phyloP scores from a whole-genome alignment of 2,329 filamentous ascomycete species.

The Hirsutella thompsonii region DNA sequence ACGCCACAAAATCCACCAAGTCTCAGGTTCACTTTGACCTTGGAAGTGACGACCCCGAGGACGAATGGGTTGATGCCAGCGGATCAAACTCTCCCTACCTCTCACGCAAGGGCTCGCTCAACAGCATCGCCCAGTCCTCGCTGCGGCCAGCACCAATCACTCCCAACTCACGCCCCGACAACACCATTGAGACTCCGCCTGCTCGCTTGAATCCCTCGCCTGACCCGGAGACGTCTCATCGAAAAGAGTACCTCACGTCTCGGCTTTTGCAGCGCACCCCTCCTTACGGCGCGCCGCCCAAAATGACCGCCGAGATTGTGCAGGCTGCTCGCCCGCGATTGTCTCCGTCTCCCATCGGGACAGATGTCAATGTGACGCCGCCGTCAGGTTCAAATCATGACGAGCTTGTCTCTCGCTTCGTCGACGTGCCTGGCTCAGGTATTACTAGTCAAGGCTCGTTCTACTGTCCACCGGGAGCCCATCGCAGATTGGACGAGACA shows the following conservation, averaged over 20 bases:
- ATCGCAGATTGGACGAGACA: constrained; percentile 18
- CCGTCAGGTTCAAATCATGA: constrained; percentile 23
- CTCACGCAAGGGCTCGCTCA: constrained; percentile 32
- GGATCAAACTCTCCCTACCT: constrained; percentile 47
- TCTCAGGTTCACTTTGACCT: constrained; percentile 51
- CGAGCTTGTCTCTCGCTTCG: constrained; percentile 46
- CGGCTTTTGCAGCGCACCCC: constrained; percentile 52
- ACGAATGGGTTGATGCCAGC: constrained; percentile 55
- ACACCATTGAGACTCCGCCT: constrained; percentile 14
- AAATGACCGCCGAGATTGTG: constrained; percentile 47
- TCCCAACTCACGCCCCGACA: constrained; percentile 21
- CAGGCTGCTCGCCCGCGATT: constrained; percentile 25
- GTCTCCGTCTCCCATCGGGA: constrained; percentile 17
- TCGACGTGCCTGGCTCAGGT: constrained; percentile 36
- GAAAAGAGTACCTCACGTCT: constrained; percentile 55
- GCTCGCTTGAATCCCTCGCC: constrained; percentile 13
- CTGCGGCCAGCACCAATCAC: constrained; percentile 22
- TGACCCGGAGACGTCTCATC: constrained; percentile 30
- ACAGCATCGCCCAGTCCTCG: constrained; percentile 35
- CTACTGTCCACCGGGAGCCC: constrained; percentile 22
- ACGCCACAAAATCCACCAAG: constrained; percentile 26
- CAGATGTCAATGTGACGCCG: constrained; percentile 14
- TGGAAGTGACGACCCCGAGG: constrained; percentile 31
- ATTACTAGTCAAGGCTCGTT: constrained; percentile 39
- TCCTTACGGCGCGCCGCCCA: constrained; percentile 47